These are phyloP conservation scores for Triticum aestivum DNA, from an alignment of 176 grass and related monocot species.

Conservation along the genomic window IWGSC_CS_RefSeq_v2.1 NC_057798.1:179898067-179898566, in stretches of 20 bases:
- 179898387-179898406: constrained; percentile 37
- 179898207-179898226: constrained; percentile 50
- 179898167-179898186: constrained; percentile 35
- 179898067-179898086: constrained; percentile 41
- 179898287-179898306: constrained; percentile 22
- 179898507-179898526: constrained; percentile 1
- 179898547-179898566: not conserved
- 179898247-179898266: constrained; percentile 33
- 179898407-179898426: constrained; percentile 9
- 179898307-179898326: constrained; percentile 23
- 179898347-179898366: not conserved
- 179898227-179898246: constrained; percentile 56
- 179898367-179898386: constrained; percentile 27
- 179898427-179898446: constrained; percentile 37
- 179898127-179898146: not conserved
- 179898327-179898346: constrained; percentile 40
- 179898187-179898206: constrained; percentile 35
- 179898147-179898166: constrained; percentile 36
- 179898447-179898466: constrained; percentile 22
- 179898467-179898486: not conserved
- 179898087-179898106: constrained; percentile 38
- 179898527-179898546: not conserved
- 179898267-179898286: constrained; percentile 22
- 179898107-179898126: constrained; percentile 42
- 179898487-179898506: constrained; percentile 28